Base-by-base conservation (phyloP, 108 stramenopile genomes). In the Licmophora abbreviata region DNA sequence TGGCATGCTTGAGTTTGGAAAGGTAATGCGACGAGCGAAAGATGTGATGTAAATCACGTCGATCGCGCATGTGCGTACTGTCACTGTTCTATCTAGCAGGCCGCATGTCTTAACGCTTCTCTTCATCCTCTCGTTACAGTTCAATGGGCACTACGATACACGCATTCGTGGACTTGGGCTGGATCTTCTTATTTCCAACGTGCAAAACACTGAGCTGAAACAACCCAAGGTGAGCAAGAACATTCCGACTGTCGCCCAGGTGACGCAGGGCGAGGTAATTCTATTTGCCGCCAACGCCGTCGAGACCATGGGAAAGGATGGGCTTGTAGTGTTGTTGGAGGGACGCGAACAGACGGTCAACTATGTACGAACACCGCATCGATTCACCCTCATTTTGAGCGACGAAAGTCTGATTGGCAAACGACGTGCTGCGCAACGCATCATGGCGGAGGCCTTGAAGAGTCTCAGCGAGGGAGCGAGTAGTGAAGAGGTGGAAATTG, bases 321-420 rank as follows among this genome's bases (percentile, higher is more conserved):
- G 86, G 3, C 36, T 83, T 1, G 68, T 78, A 36, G 85, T 88
- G 2, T 49, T 88, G 53, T 40, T 93, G 50, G 92, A 93, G 54
- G 92, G 92, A 21, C 68, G 92, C 0, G 87, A 79, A 44, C 84
- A 83, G 49, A 93, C 87, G n/a, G 84, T 93, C 33, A 82, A 88
- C 48, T 93, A 88, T 40, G 83, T 93, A 1, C 66, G 63, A 14
- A 88, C 85, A 1, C 79, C 82, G 0, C 59, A 76, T 49, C 74
- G 85, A 36, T 93, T 87, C 65, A 78, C 58, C 3, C 44, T 93
- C 42, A 71, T 69, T 29, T 44, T 93, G 50, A 64, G 64, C 42
- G 92, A 93, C 45, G 66, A 62, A 47, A 56, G 73, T 3, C 50
- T 88, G 43, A 86, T 93, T 71, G 92, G 92, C 11, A 83, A 93